These are phyloP conservation scores for Fusarium floridanum DNA, from an alignment of 2,329 filamentous ascomycete species.

Conservation along the genomic window DNA sequence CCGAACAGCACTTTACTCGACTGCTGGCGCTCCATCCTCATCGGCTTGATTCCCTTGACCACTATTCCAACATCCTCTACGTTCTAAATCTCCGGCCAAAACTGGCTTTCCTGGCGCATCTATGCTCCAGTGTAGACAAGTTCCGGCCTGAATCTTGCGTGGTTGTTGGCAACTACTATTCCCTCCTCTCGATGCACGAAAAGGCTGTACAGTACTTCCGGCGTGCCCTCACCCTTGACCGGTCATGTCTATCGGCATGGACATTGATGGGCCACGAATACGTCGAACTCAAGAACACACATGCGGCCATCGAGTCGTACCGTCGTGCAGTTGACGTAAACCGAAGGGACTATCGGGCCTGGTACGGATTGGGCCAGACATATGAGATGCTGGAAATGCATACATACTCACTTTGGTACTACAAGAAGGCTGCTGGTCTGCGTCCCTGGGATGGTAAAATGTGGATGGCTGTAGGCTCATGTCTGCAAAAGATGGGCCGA, in stretches of 20 bases:
- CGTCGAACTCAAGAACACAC: slow-evolving; percentile 97
- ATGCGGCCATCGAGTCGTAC: slow-evolving; percentile 97
- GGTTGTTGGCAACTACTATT: slow-evolving; percentile 98
- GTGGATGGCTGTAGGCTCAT: slow-evolving; percentile 97
- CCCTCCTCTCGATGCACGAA: slow-evolving; percentile 92
- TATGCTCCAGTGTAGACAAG: slow-evolving; percentile 92
- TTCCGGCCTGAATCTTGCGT: slow-evolving; percentile 98
- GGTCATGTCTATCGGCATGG: slow-evolving; percentile 94
- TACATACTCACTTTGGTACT: slow-evolving; percentile 96
- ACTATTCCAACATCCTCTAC: slow-evolving; percentile 98
- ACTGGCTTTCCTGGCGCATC: slow-evolving; percentile 90
- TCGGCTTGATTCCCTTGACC: slow-evolving; percentile 89
- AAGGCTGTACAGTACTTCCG: slow-evolving; percentile 99
- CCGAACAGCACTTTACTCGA: slow-evolving; percentile 79
- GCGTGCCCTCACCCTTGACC: slow-evolving; percentile 88
- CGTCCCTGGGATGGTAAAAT: slow-evolving; percentile 98
- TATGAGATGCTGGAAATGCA: slow-evolving; percentile 99
- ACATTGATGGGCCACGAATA: slow-evolving; percentile 99
- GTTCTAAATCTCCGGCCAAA: slow-evolving; percentile 91
- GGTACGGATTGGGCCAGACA: slow-evolving; percentile 96
- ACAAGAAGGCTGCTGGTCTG: slow-evolving; percentile 92
- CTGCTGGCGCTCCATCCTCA: slow-evolving; percentile 80
- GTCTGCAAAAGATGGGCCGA: slow-evolving; percentile 89
- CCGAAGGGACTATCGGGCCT: slow-evolving; percentile 94
- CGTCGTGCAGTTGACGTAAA: slow-evolving; percentile 96